Conservation (phyloP, 371 early-diverging fungal genomes). For the Syncephalis plumigaleata region DNA sequence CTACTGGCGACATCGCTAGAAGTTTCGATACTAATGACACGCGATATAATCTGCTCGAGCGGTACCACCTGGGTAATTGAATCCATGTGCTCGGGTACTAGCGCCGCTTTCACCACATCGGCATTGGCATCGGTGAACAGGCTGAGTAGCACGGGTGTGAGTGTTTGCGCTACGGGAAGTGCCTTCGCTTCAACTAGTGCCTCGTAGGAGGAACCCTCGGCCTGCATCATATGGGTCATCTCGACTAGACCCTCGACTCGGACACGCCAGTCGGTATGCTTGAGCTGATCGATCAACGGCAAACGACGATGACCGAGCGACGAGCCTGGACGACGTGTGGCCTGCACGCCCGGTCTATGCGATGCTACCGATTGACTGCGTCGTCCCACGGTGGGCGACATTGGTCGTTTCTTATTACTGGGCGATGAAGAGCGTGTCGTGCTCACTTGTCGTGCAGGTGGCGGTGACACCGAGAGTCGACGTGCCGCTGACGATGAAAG, state of each 20-base stretch:
- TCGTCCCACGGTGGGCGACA: not conserved
- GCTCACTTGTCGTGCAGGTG: too few relatives aligned
- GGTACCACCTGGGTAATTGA: constrained; percentile 1
- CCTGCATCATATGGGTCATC: not conserved
- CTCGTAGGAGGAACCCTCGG: constrained; percentile 1
- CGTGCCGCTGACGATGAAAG: too few relatives aligned
- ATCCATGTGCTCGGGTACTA: constrained; percentile 1
- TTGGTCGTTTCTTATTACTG: not conserved
- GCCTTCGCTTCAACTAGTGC: constrained; percentile 1
- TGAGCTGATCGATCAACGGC: constrained; percentile 6
- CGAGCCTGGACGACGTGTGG: too few relatives aligned
- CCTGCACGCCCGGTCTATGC: too few relatives aligned
- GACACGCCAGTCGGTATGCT: constrained; percentile 2
- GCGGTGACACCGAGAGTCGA: too few relatives aligned
- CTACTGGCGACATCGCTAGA: too few relatives aligned
- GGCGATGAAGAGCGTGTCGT: too few relatives aligned
- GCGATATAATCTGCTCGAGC: constrained; percentile 3
- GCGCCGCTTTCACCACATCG: constrained; percentile 1
- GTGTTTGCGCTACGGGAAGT: constrained; percentile 4
- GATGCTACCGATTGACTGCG: too few relatives aligned
- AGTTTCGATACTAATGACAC: not conserved
- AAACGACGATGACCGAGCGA: not conserved
- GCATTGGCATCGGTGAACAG: constrained; percentile 3
- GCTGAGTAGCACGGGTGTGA: constrained; percentile 2
- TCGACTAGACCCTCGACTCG: constrained; percentile 2